phyloP scores from a whole-genome alignment of 23 red algal species.

The Gracilariopsis chorda region DNA sequence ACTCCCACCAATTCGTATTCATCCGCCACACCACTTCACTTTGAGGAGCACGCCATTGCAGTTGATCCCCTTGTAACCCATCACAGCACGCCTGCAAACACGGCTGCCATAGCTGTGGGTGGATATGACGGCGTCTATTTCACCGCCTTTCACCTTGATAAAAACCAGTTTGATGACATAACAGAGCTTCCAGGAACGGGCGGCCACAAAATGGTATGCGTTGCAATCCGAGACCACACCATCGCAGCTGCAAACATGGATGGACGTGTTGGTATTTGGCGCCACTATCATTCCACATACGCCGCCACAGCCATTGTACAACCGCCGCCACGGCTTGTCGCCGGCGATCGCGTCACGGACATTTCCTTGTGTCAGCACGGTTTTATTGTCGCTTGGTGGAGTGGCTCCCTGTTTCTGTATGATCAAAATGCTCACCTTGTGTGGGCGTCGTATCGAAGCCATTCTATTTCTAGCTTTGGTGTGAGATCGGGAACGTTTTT shows the following conservation, averaged over 20 bases:
- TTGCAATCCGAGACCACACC: not conserved
- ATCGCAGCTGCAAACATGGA: not conserved
- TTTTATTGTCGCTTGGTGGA: not conserved
- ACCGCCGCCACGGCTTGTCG: not conserved
- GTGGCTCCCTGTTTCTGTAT: not conserved
- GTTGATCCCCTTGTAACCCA: too few species aligned
- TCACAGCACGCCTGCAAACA: not conserved
- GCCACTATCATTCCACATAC: not conserved
- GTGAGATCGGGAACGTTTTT: not conserved
- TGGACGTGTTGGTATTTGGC: not conserved
- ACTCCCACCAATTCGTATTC: not conserved
- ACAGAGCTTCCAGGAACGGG: not conserved
- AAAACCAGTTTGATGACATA: not conserved
- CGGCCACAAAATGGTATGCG: not conserved
- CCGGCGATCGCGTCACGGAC: slow-evolving; percentile 11
- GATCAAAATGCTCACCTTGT: not conserved
- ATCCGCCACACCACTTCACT: not conserved
- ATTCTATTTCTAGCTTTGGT: too few species aligned
- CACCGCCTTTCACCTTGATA: not conserved
- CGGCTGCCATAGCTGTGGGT: not conserved
- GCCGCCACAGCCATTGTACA: not conserved
- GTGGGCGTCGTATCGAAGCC: not conserved
- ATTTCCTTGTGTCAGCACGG: not conserved
- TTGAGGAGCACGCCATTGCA: not conserved
- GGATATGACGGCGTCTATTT: not conserved